Evolutionary conservation across 805 yeast genomes (phyloP), one percentile per base, ranked within the genome.

Genomic region (Zygoascus biomembranicola): DNA sequence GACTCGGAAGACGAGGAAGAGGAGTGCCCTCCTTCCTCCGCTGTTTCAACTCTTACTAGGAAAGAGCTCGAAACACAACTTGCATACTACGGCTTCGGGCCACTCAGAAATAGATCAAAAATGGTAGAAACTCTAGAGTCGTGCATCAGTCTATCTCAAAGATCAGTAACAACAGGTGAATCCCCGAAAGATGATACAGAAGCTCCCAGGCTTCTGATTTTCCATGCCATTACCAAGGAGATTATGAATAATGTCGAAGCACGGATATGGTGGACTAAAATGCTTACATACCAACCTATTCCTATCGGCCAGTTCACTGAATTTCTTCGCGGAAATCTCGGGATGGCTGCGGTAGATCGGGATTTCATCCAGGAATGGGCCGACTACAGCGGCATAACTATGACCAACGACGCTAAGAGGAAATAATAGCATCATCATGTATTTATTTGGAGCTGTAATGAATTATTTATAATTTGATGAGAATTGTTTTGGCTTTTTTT

Each of bases 41-140:
- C 28, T 23, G 16, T 35, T 11, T 35, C 39, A 35, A 35, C 39
- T 35, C 39, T 35, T 11, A 35, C 39, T n/a, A 35, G 16, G 5
- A 11, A 35, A 35, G 39, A 35, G 16, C 39, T 35, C 39, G 16
- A 35, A 35, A 35, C 39, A 35, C 39, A 35, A 35, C 39, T 35
- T 35, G 39, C 39, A 35, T 35, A 42, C 9, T 56, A 47, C 49
- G 59, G 59, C 4, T 54, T 54, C 49, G 54, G 54, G 46, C 59
- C 59, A 2, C 48, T 45, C 6, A 23, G 49, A 32, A 23, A 42
- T 13, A 42, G 53, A 2, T 18, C 48, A 16, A 37, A 32, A 16
- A 56, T 56, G 59, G 49, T 54, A n/a, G 54, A 56, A 19, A 20
- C 54, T 6, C 37, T 56, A 2, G 16, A 20, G 18, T 26, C 49